Percentiles rank a stretch among this genome's conserved stretches.
phyloP scores from a whole-genome alignment of 2,329 filamentous ascomycete species.

The Aspergillus ustus region DNA sequence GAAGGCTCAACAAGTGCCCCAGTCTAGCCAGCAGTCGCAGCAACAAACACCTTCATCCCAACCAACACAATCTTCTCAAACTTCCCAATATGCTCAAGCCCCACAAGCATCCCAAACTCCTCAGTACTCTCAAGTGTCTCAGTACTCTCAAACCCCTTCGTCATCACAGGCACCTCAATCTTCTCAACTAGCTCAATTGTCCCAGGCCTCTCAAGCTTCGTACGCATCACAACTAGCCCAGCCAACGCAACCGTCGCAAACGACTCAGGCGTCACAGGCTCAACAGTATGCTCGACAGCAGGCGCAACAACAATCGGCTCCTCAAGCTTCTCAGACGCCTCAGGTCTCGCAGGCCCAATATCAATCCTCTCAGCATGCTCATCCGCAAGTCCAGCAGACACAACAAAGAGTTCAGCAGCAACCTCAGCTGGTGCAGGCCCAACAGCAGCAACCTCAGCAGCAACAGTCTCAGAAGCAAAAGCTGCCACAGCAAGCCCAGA shows the following conservation, averaged over 20 bases:
- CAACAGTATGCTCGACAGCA: constrained; percentile 10
- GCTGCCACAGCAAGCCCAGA: constrained; percentile 14
- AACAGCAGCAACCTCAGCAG: constrained; percentile 18
- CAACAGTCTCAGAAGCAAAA: constrained; percentile 22
- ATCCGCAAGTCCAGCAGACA: constrained; percentile 11
- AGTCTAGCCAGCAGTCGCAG: constrained; percentile 11
- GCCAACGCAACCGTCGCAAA: neutral
- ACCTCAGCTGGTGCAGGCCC: constrained; percentile 8
- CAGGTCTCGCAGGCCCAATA: neutral
- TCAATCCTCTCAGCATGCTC: neutral
- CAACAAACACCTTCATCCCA: constrained; percentile 16
- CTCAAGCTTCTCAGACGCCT: neutral
- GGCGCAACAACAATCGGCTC: neutral
- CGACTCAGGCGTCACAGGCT: neutral
- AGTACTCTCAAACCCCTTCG: constrained; percentile 26
- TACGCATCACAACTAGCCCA: constrained; percentile 1
- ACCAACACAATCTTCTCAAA: neutral
- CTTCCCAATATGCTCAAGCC: constrained; percentile 4
- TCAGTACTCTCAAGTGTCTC: constrained; percentile 14
- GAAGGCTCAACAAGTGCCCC: constrained; percentile 15
- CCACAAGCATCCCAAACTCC: neutral
- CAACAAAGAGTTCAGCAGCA: constrained; percentile 4
- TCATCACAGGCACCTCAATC: constrained; percentile 6
- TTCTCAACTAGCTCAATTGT: neutral
- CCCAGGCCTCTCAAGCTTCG: neutral